Base-by-base conservation (phyloP, 2,329 filamentous ascomycete genomes). In the Diplodia mutila region DNA sequence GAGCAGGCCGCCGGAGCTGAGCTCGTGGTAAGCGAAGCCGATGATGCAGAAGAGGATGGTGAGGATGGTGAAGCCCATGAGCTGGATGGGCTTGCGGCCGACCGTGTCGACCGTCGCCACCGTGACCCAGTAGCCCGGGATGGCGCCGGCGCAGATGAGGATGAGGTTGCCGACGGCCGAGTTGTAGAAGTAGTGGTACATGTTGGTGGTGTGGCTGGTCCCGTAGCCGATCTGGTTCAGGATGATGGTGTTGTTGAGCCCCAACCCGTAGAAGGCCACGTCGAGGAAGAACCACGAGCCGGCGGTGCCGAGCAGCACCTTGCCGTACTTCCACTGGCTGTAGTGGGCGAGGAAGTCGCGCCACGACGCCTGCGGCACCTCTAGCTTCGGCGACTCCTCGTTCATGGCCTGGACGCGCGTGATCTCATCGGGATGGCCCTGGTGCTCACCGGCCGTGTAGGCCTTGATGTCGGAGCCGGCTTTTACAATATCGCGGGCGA, bases 201-300 rank as follows among this genome's bases (percentile, higher is more conserved):
- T 86, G 59, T 51, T 51, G 11, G 25, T 34, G 70, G 85, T 87
- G 66, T 74, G 75, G 11, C 89, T 89, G 37, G 82, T 81, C 23
- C 88, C 88, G 80, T 89, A 94, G 61, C 91, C 91, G 73, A 94
- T 93, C 3, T 87, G 86, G 29, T 81, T 78, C 27, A 94, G 85
- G 70, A 94, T 92, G 68, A 87, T 86, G 27, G 89, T 87, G 78
- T 92, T 93, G 79, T 93, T 94, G 61, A 94, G 83, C 39, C 89
- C 89, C 32, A 93, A 85, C 70, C 77, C 76, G 69, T 80, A 78
- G 70, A 80, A 79, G 74, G 84, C 84, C 53, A 86, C 83, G 74
- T 93, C 91, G 61, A 91, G 88, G 79, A 91, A 86, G 79, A 94
- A 94, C 92, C 92, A 96, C 2, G 92, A 94, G 49, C 90, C 90